phyloP scores from a whole-genome alignment of 805 yeast genomes.

The Wickerhamiella brachini region DNA sequence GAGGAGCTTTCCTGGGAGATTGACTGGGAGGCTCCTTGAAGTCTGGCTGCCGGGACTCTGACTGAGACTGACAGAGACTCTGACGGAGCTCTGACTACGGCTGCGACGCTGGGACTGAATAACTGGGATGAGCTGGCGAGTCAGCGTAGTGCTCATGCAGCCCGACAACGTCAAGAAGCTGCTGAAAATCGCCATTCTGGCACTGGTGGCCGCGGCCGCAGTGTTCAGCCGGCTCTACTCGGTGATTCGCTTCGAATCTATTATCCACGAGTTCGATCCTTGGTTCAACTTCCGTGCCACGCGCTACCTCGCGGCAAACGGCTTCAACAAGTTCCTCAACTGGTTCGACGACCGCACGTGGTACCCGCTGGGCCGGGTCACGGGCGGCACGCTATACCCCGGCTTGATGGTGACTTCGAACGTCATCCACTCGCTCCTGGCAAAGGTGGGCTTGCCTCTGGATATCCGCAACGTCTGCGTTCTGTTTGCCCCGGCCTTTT shows the following conservation, averaged over 20 bases:
- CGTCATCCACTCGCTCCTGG: conserved; percentile 62
- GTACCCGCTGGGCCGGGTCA: conserved; percentile 98
- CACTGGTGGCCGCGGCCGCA: conserved; percentile 80
- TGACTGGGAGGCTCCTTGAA: no score
- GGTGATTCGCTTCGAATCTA: conserved; percentile 90
- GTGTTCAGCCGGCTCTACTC: conserved; percentile 84
- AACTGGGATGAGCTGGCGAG: not conserved
- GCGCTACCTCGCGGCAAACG: conserved; percentile 70
- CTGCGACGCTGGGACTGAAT: no score
- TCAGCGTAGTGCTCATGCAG: not conserved
- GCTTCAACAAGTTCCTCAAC: conserved; percentile 82
- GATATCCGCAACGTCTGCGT: conserved; percentile 96
- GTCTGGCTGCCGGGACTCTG: no score
- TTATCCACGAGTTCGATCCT: conserved; percentile 80
- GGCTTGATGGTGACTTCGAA: conserved; percentile 98
- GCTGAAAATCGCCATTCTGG: conserved; percentile 52
- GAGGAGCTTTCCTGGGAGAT: no score
- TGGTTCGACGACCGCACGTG: conserved; percentile 99
- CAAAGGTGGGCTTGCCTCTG: conserved; percentile 58
- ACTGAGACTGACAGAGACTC: no score
- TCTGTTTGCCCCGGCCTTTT: conserved; percentile 88
- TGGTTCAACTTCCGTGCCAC: conserved; percentile 81
- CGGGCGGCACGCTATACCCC: conserved; percentile 97
- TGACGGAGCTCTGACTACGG: no score
- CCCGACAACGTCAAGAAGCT: conserved; percentile 21